These are phyloP conservation scores for Anthracocystis panici-leucophaei DNA, from an alignment of 1,284 basidiomycete genomes.

Conservation along the genomic window DNA sequence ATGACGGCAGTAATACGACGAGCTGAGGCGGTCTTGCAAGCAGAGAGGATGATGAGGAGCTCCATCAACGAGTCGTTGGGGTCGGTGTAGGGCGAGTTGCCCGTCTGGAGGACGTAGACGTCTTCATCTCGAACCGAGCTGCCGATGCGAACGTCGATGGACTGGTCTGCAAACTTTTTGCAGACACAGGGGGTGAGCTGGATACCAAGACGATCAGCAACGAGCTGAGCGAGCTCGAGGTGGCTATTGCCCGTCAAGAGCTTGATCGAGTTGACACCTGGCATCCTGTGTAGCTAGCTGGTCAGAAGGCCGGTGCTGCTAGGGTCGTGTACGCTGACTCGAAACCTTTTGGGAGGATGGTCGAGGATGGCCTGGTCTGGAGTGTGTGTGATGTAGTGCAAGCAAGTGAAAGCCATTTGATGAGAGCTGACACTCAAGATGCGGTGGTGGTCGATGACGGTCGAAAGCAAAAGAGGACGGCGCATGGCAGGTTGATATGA, in stretches of 20 bases:
- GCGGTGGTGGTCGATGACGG: constrained; percentile 32
- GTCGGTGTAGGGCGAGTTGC: constrained; percentile 64
- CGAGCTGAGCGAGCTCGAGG: constrained; percentile 92
- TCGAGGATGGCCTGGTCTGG: not conserved
- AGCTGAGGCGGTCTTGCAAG: constrained; percentile 96
- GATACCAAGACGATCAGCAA: constrained; percentile 92
- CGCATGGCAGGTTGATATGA: constrained; percentile 6
- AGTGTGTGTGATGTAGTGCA: no score
- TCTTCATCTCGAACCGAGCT: constrained; percentile 93
- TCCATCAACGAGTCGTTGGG: constrained; percentile 71
- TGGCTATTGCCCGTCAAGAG: constrained; percentile 96
- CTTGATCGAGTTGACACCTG: constrained; percentile 77
- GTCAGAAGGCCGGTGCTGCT: no score
- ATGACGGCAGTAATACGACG: constrained; percentile 97
- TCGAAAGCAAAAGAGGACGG: constrained; percentile 10
- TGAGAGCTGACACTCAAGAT: not conserved
- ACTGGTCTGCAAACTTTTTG: constrained; percentile 89
- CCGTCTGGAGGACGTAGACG: constrained; percentile 68
- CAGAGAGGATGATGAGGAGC: constrained; percentile 87
- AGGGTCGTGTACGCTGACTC: no score
- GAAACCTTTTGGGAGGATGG: not conserved
- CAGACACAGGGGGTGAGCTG: constrained; percentile 89
- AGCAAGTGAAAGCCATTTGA: not conserved
- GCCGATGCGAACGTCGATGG: constrained; percentile 78
- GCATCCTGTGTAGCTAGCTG: constrained; percentile 44